Conservation (phyloP, 305 asterid species). For the Lippia alba region DNA sequence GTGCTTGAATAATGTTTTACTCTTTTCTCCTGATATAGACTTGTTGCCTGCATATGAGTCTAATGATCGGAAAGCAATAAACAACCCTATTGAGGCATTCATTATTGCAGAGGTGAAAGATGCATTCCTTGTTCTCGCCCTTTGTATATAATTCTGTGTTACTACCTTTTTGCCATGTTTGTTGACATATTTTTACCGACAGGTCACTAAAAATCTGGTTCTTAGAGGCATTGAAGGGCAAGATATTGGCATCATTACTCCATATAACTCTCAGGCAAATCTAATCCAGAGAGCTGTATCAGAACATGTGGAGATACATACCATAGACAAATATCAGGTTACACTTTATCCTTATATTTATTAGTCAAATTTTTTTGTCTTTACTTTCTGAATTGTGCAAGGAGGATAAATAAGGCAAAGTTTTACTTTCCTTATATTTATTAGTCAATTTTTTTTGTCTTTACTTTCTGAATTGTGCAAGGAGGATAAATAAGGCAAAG, state of each 20-base stretch:
- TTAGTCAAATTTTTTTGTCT: not conserved
- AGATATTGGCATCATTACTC: constrained; percentile 90
- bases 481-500: too few relatives aligned
- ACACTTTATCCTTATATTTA: constrained; percentile 6
- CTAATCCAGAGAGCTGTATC: constrained; percentile 68
- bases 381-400: not conserved
- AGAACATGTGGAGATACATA: constrained; percentile 81
- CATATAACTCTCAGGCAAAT: constrained; percentile 89
- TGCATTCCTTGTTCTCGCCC: constrained; percentile 12
- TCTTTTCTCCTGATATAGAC: constrained; percentile 49
- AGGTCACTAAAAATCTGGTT: constrained; percentile 64
- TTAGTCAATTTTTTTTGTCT: too few relatives aligned
- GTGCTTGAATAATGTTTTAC: constrained; percentile 27
- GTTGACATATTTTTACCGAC: constrained; percentile 26
- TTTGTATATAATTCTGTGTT: not conserved
- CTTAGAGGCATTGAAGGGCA: constrained; percentile 74
- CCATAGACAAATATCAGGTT: constrained; percentile 98
- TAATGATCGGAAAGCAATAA: constrained; percentile 64
- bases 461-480: too few relatives aligned
- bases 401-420: too few relatives aligned
- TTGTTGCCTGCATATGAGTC: constrained; percentile 77
- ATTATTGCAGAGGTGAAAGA: constrained; percentile 73
- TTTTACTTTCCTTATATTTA: too few relatives aligned
- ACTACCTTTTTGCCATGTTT: constrained; percentile 20
- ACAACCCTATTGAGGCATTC: constrained; percentile 82